Evolutionary conservation across 2,329 filamentous ascomycete genomes (phyloP), one percentile per base, ranked within the genome.

Genomic region (Phialophora verrucosa): DNA sequence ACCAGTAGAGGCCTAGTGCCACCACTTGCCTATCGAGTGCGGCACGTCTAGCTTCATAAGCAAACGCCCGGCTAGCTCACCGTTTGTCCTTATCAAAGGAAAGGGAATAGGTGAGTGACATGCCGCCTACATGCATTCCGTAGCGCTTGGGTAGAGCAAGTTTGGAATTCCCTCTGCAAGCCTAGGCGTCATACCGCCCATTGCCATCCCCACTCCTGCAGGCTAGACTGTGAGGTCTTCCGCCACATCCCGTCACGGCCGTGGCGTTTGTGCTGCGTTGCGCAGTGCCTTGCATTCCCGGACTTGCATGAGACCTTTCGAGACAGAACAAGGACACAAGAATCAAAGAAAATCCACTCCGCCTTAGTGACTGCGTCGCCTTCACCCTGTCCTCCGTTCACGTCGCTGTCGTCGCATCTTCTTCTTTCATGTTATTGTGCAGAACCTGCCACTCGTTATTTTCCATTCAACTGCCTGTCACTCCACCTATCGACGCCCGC

Each of bases 281-380:
- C 47, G 42, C 29, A 44, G 57, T 47, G 47, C 44, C 57, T 29
- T 61, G 59, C 59, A 61, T 61, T 61, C 59, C 59, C 59, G 59
- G 49, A 42, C 35, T 29, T 50, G 57, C 57, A 59, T 32, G 57
- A 51, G 20, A 51, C 49, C 49, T 51, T 12, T 51, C 59, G 31
- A 61, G 59, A 61, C 55, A 44, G 55, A 35, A 58, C 59, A 61
- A 61, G 59, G 59, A 51, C 57, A 23, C 59, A 61, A 51, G 31
- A 61, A 25, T 61, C 49, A 53, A 61, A 61, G 59, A 61, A 44
- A 54, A 61, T 35, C 53, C 53, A 55, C 53, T 35, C 29, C n/a
- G n/a, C 29, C 53, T 32, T 17, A 10, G 27, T 32, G 53, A 32
- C 25, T 11, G 27, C 17, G 29, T 55, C 53, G 8, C 29, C 29